Evolutionary conservation across 306 rosid species (phyloP), one percentile per base, ranked within the genome.

Genomic region (Begonia peltatifolia): DNA sequence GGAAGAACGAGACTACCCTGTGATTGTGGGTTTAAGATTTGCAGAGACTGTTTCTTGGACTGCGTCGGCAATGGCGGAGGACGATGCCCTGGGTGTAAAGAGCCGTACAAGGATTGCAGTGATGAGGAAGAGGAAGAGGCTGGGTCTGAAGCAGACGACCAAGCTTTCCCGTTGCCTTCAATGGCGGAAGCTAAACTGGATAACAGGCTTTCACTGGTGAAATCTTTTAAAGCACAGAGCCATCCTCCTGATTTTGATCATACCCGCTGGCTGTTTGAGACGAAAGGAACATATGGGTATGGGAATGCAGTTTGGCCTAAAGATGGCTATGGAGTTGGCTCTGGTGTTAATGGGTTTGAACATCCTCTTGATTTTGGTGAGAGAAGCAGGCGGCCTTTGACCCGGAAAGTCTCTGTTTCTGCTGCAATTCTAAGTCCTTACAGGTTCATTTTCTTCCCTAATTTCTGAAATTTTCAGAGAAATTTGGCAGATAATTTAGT

Each of bases 271-370:
- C 81, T 86, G 2, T 86, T 86, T 14, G 95, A 86, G 71, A 86
- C 95, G 0, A 79, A 82, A 30, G 95, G 95, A 25, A 86, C 95
- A 9, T 86, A 86, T 55, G 95, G 95, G 3, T 86, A 82, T 63
- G 95, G 93, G 55, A 86, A 86, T 47, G 95, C 88, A 10, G 69
- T 86, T 60, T 86, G 95, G 93, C 95, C 95, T 15, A 86, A 79
- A 66, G 95, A 86, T 47, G 93, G 82, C 0, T 79, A 66, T 13
- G 87, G 76, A 5, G 25, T 67, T 1, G 80, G 78, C 4, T 73
- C 80, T 3, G 84, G 81, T 17, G 63, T 69, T n/a, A 77, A 72
- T 22, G 93, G 83, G 20, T 82, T 74, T 35, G 95, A 82, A 58
- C 66, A 69, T 12, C 93, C 85, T 5, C 87, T 84, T 0, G 93